Evolutionary conservation across 176 grass and related monocot species (phyloP), one percentile per base, ranked within the genome.

Genomic region (Ensete ventricosum): DNA sequence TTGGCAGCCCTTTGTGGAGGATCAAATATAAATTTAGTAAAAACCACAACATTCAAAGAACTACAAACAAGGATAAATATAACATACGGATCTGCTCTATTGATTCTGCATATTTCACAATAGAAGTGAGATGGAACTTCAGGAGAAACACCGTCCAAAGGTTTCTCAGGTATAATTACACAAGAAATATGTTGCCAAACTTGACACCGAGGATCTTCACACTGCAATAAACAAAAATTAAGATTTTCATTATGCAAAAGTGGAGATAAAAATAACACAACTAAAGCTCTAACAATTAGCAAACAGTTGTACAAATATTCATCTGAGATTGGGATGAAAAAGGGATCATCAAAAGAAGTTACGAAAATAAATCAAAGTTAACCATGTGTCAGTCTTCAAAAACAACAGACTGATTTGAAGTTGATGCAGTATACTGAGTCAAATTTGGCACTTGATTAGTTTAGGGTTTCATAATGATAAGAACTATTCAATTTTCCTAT

Each of bases 81-180:
- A 63, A 87, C 93, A 80, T 86, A 96, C 85, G 93, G 93, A 72
- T 96, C 93, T 73, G 87, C 89, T 84, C 85, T 88, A 71, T 75
- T 89, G 76, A 96, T 78, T 86, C 93, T 87, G 60, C 93, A 92
- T 74, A 85, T 76, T 64, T 96, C 85, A 79, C 93, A 96, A 82
- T 92, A 90, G 64, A 96, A 96, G 54, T 67, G 43, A 53, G 83
- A 67, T 53, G 85, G 85, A 79, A 88, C 27, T 60, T 84, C 87
- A 77, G 81, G 83, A 81, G 76, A 24, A 87, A 60, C 69, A 64
- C 62, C 74, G 49, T 84, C 85, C 51, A 29, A 63, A 77, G 83
- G 71, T 60, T 92, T 96, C 76, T 92, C 93, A 0, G 83, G 71
- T 73, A 96, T 80, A 81, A 90, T 85, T 53, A 96, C 89, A 77